A percentile compares a stretch with the other conserved stretches of the same genome.
Evolutionary conservation across 306 rosid species (phyloP).

Genomic region (Rosa chinensis): DNA sequence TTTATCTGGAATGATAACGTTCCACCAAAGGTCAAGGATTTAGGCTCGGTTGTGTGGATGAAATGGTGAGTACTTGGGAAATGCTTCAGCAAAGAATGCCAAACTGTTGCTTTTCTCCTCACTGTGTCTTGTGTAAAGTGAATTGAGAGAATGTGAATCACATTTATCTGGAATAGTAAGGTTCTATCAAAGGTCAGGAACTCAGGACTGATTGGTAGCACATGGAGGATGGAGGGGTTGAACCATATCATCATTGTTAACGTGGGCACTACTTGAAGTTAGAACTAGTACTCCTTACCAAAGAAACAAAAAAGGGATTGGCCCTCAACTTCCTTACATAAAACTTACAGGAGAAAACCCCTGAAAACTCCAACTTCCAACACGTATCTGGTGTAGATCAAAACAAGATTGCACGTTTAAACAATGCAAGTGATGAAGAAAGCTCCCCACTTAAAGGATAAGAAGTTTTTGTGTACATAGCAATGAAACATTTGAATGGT

Average conservation of each 20-base stretch:
- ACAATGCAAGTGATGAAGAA: too few relatives aligned
- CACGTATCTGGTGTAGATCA: too few relatives aligned
- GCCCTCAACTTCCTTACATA: not conserved
- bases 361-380: not conserved
- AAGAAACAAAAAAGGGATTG: not conserved
- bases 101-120: not conserved
- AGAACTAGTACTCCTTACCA: not conserved
- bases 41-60: not conserved
- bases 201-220: not conserved
- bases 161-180: not conserved
- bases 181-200: not conserved
- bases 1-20: not conserved
- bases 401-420: too few relatives aligned
- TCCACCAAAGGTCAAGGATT: not conserved
- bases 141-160: not conserved
- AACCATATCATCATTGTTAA: not conserved
- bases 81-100: not conserved
- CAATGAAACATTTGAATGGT: not conserved
- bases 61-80: not conserved
- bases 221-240: not conserved
- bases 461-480: not conserved
- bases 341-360: not conserved
- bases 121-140: not conserved
- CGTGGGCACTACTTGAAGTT: not conserved
- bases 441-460: not conserved